Conservation (phyloP, 805 yeast species). For the Wickerhamomyces subpelliculosus region DNA sequence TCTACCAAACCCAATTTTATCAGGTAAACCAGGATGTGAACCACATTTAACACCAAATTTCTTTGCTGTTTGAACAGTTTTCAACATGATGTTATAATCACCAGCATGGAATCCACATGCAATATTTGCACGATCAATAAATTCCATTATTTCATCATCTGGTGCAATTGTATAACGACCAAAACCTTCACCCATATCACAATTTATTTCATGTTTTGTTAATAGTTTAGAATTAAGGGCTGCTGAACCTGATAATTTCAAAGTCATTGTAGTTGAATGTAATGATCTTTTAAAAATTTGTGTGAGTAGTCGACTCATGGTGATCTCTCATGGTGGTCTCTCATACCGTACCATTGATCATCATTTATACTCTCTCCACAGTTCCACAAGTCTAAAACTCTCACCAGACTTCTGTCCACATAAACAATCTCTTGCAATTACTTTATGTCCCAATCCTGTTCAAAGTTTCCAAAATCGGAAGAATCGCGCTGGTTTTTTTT, state of each 20-base stretch:
- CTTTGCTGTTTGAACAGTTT: constrained; percentile 29
- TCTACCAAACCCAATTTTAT: constrained; percentile 33
- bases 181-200: constrained; percentile 32
- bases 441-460: too few species aligned
- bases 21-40: constrained; percentile 35
- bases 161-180: constrained; percentile 33
- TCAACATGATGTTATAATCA: constrained; percentile 29
- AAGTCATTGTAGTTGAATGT: background rate
- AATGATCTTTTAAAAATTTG: background rate
- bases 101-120: constrained; percentile 39
- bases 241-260: background rate
- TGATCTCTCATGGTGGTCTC: too few species aligned
- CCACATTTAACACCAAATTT: constrained; percentile 29
- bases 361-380: too few species aligned
- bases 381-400: too few species aligned
- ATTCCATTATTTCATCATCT: constrained; percentile 33
- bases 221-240: background rate
- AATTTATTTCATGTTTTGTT: constrained; percentile 20
- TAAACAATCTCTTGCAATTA: too few species aligned
- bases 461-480: too few species aligned
- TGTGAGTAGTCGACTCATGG: too few species aligned
- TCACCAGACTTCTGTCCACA: too few species aligned
- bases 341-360: too few species aligned
- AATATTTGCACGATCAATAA: constrained; percentile 31
- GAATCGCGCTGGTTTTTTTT: too few species aligned